Evolutionary conservation across 1,284 basidiomycete species (phyloP), one percentile per base, ranked within the genome.

Genomic region (Ganoderma meredithae): DNA sequence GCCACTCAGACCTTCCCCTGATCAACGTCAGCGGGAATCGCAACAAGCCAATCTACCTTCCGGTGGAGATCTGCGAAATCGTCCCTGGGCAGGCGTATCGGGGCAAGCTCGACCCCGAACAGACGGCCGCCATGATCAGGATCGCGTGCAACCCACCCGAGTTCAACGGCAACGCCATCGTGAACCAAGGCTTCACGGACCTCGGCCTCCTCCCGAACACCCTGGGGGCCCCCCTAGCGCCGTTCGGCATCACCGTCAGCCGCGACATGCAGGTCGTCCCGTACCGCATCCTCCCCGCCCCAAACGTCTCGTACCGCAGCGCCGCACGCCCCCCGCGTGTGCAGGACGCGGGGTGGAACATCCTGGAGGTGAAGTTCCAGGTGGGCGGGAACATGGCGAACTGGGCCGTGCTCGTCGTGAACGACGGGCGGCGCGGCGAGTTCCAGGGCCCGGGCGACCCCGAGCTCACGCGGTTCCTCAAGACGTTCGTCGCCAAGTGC

Each of bases 41-140:
- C 7, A 80, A 82, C 22, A 84, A 82, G 49, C 72, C 83, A 0
- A 81, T 81, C 53, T 86, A 79, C 69, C 79, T 93, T 1, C 92
- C 92, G 0, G 87, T 90, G 0, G 92, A 94, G 75, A 68, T 94
- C 2, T 94, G 92, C 80, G 80, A 86, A 22, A 91, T 94, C 62
- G 77, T 83, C 12, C 78, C 84, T 0, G 86, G 88, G 7, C 86
- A 87, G 66, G 79, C 86, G 0, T 90, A 85, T 73, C 79, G 81
- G 33, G 88, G 85, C 8, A 86, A 83, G 68, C 84, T 92, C 2
- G 82, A 78, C 66, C 83, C 83, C 10, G 80, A 76, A 4, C 87
- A 90, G 70, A 91, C 90, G 0, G 80, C 84, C 0, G 76, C 81
- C n/a, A 92, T 93, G 91, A 89, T 93, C 68, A 80, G 79, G 39